These are phyloP conservation scores for Flaveria bidentis DNA, from an alignment of 129 eudicot genomes.

Conservation along the genomic window DNA sequence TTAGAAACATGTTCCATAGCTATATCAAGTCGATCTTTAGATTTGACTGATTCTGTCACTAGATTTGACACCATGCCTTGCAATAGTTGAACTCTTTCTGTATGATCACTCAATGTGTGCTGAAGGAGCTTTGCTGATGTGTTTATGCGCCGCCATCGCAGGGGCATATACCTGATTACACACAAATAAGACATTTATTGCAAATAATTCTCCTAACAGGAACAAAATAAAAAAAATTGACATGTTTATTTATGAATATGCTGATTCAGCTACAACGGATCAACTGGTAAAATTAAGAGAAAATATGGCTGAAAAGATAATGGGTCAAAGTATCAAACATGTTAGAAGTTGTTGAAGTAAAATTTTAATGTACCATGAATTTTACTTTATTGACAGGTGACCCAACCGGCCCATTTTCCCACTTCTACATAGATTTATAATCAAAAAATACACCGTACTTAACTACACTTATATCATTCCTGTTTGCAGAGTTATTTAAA, in stretches of 20 bases:
- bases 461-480: background rate
- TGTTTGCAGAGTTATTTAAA: background rate
- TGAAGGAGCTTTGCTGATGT: constrained; percentile 51
- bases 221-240: background rate
- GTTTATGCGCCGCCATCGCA: constrained; percentile 78
- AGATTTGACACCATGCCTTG: constrained; percentile 85
- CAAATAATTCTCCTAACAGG: background rate
- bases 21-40: constrained; percentile 76
- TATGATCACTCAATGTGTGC: constrained; percentile 51
- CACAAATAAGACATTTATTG: background rate
- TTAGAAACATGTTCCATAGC: constrained; percentile 81
- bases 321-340: too few relatives aligned
- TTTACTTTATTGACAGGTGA: background rate
- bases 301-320: background rate
- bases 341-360: background rate
- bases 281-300: background rate
- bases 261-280: background rate
- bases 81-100: constrained; percentile 71
- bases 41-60: constrained; percentile 78
- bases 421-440: background rate
- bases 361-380: background rate
- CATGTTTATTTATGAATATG: background rate
- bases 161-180: constrained; percentile 56
- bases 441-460: background rate
- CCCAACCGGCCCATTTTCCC: background rate